Evolutionary conservation across 805 yeast genomes (phyloP).

Genomic region (Lipomyces starkeyi): DNA sequence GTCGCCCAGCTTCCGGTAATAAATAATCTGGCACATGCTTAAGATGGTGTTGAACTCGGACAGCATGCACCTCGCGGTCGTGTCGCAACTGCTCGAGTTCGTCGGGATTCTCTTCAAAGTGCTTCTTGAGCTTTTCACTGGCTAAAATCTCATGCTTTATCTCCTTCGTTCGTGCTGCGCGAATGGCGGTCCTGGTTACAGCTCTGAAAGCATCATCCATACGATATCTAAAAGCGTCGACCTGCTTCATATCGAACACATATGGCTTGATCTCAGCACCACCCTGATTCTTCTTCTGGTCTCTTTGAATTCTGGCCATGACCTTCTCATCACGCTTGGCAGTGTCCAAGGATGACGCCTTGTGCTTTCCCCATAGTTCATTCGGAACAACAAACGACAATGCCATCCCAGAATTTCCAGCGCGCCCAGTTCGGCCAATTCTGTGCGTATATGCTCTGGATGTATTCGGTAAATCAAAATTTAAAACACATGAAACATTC

Average conservation of each 20-base stretch:
- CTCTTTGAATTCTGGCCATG: slow-evolving; percentile 72
- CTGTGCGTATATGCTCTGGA: slow-evolving; percentile 91
- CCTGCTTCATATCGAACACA: slow-evolving; percentile 87
- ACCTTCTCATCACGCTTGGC: slow-evolving; percentile 88
- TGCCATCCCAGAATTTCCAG: slow-evolving; percentile 94
- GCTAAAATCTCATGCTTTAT: slow-evolving; percentile 83
- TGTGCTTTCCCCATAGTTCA: slow-evolving; percentile 88
- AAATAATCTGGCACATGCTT: slow-evolving; percentile 92
- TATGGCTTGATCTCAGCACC: slow-evolving; percentile 80
- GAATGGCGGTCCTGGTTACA: slow-evolving; percentile 83
- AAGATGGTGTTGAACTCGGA: slow-evolving; percentile 81
- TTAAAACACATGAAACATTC: slow-evolving; percentile 94
- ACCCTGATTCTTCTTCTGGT: slow-evolving; percentile 62
- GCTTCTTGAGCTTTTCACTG: slow-evolving; percentile 88
- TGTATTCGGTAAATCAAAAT: slow-evolving; percentile 90
- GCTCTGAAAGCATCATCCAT: slow-evolving; percentile 97
- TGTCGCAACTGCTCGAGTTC: slow-evolving; percentile 89
- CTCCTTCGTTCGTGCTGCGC: slow-evolving; percentile 93
- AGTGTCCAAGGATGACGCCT: slow-evolving; percentile 69
- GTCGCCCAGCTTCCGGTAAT: slow-evolving; percentile 64
- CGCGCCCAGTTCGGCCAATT: slow-evolving; percentile 97
- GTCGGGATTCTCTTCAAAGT: slow-evolving; percentile 96
- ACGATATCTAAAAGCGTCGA: slow-evolving; percentile 94
- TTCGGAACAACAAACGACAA: slow-evolving; percentile 86
- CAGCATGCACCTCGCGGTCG: slow-evolving; percentile 84